Conservation (phyloP, 2,329 filamentous ascomycete species). For the Curvularia hawaiiensis region DNA sequence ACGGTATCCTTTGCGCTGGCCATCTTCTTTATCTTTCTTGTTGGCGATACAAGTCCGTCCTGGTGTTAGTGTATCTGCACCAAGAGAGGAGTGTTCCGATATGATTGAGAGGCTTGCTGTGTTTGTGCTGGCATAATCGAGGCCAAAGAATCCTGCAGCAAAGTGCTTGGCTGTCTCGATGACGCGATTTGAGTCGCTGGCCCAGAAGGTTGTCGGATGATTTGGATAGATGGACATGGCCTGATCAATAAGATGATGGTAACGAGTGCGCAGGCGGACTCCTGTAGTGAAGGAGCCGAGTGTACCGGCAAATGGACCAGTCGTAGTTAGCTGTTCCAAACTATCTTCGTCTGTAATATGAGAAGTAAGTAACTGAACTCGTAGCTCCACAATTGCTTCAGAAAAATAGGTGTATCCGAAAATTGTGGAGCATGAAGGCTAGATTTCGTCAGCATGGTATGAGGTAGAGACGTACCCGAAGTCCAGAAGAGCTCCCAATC, state of each 20-base stretch:
- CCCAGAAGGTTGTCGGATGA: constrained; percentile 53
- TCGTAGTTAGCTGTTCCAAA: constrained; percentile 61
- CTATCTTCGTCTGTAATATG: constrained; percentile 39
- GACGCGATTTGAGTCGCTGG: constrained; percentile 59
- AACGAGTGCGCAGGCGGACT: constrained; percentile 59
- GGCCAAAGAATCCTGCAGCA: constrained; percentile 60
- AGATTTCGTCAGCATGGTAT: no score
- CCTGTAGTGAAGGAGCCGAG: constrained; percentile 61
- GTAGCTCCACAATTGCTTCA: neutral
- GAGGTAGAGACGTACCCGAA: constrained; percentile 31
- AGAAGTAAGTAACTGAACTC: constrained; percentile 8
- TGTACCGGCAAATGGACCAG: constrained; percentile 62
- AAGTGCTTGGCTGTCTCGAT: constrained; percentile 63
- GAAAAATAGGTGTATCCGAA: neutral
- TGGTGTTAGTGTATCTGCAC: constrained; percentile 62
- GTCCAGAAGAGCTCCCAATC: constrained; percentile 61
- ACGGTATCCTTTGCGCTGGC: constrained; percentile 57
- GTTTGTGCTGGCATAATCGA: constrained; percentile 51
- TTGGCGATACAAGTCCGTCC: constrained; percentile 54
- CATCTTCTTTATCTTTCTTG: constrained; percentile 45
- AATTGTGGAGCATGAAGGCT: neutral
- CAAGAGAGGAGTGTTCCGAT: constrained; percentile 56
- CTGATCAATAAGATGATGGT: constrained; percentile 52
- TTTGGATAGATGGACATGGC: constrained; percentile 18
- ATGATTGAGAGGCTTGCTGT: constrained; percentile 55